These are phyloP conservation scores for Paecilomyces variotii DNA, from an alignment of 2,329 filamentous ascomycete genomes.

Conservation along the genomic window DNA sequence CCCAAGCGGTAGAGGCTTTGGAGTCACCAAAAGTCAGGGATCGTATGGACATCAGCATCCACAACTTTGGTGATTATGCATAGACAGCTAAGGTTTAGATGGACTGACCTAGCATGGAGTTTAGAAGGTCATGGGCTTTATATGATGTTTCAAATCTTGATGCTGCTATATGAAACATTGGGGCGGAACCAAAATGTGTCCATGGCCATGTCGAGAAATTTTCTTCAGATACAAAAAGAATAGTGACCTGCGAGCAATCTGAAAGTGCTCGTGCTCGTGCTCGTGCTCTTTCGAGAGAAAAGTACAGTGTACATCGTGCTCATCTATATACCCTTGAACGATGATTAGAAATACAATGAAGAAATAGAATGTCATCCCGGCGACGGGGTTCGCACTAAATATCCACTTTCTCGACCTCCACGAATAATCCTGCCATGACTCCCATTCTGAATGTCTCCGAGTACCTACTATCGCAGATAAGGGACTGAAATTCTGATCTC, in stretches of 20 bases:
- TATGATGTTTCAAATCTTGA: background rate
- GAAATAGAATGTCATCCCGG: background rate
- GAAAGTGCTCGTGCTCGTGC: background rate
- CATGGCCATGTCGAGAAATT: background rate
- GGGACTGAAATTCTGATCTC: background rate
- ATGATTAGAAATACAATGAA: background rate
- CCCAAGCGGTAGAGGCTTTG: conserved; percentile 19
- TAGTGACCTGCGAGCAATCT: background rate
- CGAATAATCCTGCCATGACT: background rate
- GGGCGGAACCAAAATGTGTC: background rate
- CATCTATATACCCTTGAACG: background rate
- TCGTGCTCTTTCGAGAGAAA: background rate
- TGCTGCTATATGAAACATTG: background rate
- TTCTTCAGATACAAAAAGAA: background rate
- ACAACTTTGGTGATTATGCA: conserved; percentile 46
- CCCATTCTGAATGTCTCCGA: background rate
- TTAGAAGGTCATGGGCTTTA: background rate
- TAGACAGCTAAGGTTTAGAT: conserved; percentile 11
- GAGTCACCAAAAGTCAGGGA: conserved; percentile 37
- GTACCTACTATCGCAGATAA: background rate
- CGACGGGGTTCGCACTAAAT: background rate
- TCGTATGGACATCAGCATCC: conserved; percentile 54
- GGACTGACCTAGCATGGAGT: background rate
- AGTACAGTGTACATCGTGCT: background rate
- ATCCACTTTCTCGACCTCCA: background rate